These are phyloP conservation scores for Taphrina pruni DNA, from an alignment of 1,139 yeast genomes.

Conservation along the genomic window DNA sequence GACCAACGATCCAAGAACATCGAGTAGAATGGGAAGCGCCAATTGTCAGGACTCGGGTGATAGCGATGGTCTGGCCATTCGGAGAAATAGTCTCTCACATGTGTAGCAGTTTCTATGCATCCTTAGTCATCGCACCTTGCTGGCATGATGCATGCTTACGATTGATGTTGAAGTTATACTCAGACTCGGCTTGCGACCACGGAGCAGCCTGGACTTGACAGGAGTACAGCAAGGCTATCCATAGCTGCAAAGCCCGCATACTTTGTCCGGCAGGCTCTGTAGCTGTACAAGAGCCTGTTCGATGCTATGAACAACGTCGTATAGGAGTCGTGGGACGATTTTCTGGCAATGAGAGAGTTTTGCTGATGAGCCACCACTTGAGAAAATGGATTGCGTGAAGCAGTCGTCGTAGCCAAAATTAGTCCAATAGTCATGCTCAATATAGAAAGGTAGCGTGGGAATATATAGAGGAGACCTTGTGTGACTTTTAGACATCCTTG, in stretches of 20 bases:
- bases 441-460: slow-evolving; percentile 2
- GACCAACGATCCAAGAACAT: slow-evolving; percentile 41
- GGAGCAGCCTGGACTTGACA: slow-evolving; percentile 19
- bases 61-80: slow-evolving; percentile 41
- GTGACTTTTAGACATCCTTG: slow-evolving; percentile 21
- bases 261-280: background rate
- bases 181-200: slow-evolving; percentile 27
- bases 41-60: slow-evolving; percentile 40
- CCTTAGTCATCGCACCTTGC: background rate
- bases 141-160: background rate
- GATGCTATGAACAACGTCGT: background rate
- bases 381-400: no score
- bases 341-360: no score
- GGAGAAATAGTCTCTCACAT: slow-evolving; percentile 33
- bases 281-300: background rate
- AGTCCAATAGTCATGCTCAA: background rate
- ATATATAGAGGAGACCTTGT: background rate
- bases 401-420: background rate
- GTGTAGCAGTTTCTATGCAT: slow-evolving; percentile 27
- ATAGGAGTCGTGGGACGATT: background rate
- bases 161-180: slow-evolving; percentile 38
- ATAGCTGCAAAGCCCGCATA: background rate
- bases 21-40: slow-evolving; percentile 42
- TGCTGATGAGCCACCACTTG: no score
- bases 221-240: background rate